These are phyloP conservation scores for Ceratocystis cacaofunesta DNA, from an alignment of 2,329 filamentous ascomycete species.

Conservation along the genomic window DNA sequence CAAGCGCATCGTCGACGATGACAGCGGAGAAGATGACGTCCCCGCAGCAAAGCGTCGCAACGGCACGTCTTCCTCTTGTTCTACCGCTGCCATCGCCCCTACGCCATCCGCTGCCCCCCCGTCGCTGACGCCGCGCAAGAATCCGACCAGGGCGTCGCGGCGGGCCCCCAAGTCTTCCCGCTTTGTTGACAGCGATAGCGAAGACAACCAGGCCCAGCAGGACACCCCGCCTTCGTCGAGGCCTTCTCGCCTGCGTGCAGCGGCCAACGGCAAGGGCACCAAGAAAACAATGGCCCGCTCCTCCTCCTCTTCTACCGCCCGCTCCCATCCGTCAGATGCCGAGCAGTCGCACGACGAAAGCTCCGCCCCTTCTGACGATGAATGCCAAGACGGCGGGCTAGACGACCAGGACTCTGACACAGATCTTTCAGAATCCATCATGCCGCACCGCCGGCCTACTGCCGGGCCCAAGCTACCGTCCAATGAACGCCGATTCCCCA, in stretches of 20 bases:
- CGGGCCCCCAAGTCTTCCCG: slow-evolving; percentile 6
- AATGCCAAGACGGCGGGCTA: background rate
- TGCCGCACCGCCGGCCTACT: slow-evolving; percentile 6
- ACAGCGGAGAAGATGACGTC: slow-evolving; percentile 3
- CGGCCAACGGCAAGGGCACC: background rate
- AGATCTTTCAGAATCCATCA: background rate
- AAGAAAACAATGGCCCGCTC: background rate
- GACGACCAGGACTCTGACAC: background rate
- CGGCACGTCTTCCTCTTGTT: slow-evolving; percentile 3
- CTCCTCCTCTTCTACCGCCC: background rate
- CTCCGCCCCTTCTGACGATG: background rate
- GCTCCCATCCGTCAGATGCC: background rate
- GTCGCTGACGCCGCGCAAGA: slow-evolving; percentile 12
- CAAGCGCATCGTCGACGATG: slow-evolving; percentile 11
- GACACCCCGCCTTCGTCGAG: background rate
- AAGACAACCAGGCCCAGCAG: background rate
- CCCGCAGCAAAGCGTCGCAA: slow-evolving; percentile 9
- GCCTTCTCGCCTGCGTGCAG: background rate
- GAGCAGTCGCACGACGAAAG: slow-evolving; percentile 8
- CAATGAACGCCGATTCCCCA: slow-evolving; percentile 4
- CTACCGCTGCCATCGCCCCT: background rate
- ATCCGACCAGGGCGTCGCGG: slow-evolving; percentile 12
- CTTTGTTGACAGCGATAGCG: slow-evolving; percentile 10
- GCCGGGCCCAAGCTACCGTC: slow-evolving; percentile 3
- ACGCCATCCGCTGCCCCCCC: background rate